phyloP scores from a whole-genome alignment of 768 basidiomycete genomes.

The Tulasnella sp. region DNA sequence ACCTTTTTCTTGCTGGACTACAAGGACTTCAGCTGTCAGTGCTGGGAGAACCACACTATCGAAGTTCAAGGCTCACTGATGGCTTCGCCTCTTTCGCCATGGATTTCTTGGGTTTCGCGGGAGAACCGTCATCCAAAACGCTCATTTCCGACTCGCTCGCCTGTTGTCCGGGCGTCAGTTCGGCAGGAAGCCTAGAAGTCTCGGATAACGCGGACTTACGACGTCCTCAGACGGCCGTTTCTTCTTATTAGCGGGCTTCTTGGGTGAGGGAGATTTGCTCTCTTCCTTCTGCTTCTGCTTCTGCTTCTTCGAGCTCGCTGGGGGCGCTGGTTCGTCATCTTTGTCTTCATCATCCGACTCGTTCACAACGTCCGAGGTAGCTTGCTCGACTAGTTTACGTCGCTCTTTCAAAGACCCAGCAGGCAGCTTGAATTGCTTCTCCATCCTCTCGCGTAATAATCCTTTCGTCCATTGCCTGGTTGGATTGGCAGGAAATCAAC shows the following conservation, averaged over 20 bases:
- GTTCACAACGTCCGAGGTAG: background rate
- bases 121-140: background rate
- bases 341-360: conserved; percentile 2
- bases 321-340: background rate
- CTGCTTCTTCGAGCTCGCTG: too few relatives aligned
- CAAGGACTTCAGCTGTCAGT: too few relatives aligned
- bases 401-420: conserved; percentile 3
- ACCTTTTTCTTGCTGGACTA: too few relatives aligned
- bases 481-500: background rate
- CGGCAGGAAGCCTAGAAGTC: background rate
- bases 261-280: background rate
- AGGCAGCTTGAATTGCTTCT: conserved; percentile 8
- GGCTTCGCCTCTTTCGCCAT: background rate
- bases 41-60: too few relatives aligned
- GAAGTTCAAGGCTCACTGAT: background rate
- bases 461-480: conserved; percentile 6
- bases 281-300: background rate
- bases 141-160: conserved; percentile 10
- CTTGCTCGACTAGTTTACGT: background rate
- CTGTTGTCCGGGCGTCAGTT: background rate
- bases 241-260: background rate
- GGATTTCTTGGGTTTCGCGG: background rate
- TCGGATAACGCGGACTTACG: background rate
- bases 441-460: conserved; percentile 1
- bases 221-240: background rate